Evolutionary conservation across 169 alveolate genomes (phyloP), one percentile per base, ranked within the genome.

Genomic region (Eimeria zaria): DNA sequence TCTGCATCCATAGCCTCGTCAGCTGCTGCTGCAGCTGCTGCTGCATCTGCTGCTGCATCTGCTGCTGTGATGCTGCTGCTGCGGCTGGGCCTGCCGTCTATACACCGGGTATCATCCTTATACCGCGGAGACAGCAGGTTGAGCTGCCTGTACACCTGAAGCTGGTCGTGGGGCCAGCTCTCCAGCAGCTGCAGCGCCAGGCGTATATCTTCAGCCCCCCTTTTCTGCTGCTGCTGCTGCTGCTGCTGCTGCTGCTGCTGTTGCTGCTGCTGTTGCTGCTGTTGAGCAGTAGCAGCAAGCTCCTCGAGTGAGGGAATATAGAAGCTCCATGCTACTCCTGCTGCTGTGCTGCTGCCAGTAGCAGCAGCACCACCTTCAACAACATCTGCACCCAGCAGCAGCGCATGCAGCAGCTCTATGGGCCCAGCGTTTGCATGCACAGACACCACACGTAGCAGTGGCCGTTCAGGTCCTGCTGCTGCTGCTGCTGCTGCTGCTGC

Each of bases 281-380:
- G 46, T n/a, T 39, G 46, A 24, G 87, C 87, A 76, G 87, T 60
- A 76, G 87, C 87, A 76, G 87, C 87, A 39, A 76, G 18, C 33
- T 76, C 87, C 41, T 30, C 87, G 36, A 9, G 39, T 24, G 87
- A 76, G 7, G 87, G 87, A 4, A 76, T 30, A 2, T 33, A 58
- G 60, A 76, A 76, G 87, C 39, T 41, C 87, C 87, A 76, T 22
- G 87, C 87, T 20, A 76, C 41, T 76, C 87, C 87, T 41, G 87
- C 87, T 44, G 87, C 87, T 76, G 87, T 60, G 87, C 87, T 76
- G 62, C 60, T 76, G 87, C 87, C 87, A 60, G 62, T 76, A 24
- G 87, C 87, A 24, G 87, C 87, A 36, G 87, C 87, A 36, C 87
- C 87, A 0, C 87, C 87, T 30, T 76, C 87, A 0, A 41, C 87